Evolutionary conservation across 2,329 filamentous ascomycete genomes (phyloP), one percentile per base, ranked within the genome.

Genomic region (Penicillium psychrosexuale): DNA sequence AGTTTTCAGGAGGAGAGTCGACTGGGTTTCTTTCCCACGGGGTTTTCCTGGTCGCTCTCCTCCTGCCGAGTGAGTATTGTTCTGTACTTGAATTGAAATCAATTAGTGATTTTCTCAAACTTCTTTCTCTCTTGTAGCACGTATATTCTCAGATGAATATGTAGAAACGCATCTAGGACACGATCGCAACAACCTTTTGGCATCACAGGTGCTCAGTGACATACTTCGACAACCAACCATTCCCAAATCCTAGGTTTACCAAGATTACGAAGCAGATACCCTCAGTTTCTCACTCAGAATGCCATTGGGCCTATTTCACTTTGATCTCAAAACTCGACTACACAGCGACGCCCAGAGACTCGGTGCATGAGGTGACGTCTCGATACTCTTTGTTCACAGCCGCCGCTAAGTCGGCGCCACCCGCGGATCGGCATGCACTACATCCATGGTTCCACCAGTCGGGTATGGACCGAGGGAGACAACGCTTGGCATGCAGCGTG

Each of bases 361-460:
- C 39, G 11, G 8, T 38, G 27, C 24, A 53, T 37, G 44, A 56
- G 43, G 39, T 53, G 53, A 53, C 33, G 53, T 56, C 38, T 47
- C 36, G 49, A 56, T 53, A 47, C 28, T 45, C 53, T 53, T 48
- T 45, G 44, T 22, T 40, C 5, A 42, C 19, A 50, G 15, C 34
- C 44, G 51, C n/a, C 33, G 33, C 51, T 50, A 51, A 51, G 27
- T 40, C 17, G 12, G 19, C 15, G 19, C 38, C 27, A 46, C 36
- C 53, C 53, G 40, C 13, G 17, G 40, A 40, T 51, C 47, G 28
- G 13, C 22, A 54, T n/a, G 19, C 52, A n/a, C 19, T n/a, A 5
- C n/a, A 36, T 5, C 27, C 27, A 33, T 33, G 51, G 39, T 22
- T 44, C 51, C 46, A 51, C 44, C 13, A 22, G 27, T 51, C 38